Conservation (phyloP, 2,329 filamentous ascomycete genomes). For the Colletotrichum endophyticum region DNA sequence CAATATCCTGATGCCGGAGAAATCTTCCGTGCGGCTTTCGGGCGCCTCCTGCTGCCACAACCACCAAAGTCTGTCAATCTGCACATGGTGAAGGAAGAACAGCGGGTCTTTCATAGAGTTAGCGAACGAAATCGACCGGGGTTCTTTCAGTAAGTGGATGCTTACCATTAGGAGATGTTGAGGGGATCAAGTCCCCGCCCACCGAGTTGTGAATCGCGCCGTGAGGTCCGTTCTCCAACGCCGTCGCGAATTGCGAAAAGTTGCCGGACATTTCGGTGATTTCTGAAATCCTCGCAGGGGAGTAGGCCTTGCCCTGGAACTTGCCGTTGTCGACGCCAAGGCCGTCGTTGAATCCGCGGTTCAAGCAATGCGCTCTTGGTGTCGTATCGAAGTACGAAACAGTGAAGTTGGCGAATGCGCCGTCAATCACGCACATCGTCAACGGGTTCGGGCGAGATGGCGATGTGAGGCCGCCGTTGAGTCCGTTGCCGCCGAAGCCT, state of each 20-base stretch:
- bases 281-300: conserved; percentile 15
- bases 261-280: conserved; percentile 1
- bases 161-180: conserved; percentile 29
- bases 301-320: not conserved
- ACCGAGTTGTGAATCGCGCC: conserved; percentile 27
- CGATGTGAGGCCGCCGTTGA: not conserved
- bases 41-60: conserved; percentile 21
- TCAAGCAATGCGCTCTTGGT: conserved; percentile 27
- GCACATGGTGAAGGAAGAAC: conserved; percentile 25
- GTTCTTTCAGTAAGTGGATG: not conserved
- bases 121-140: not conserved
- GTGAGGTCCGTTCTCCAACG: conserved; percentile 32
- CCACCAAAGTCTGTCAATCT: conserved; percentile 25
- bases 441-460: conserved; percentile 6
- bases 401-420: conserved; percentile 27
- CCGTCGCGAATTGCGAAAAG: conserved; percentile 14
- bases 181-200: conserved; percentile 29
- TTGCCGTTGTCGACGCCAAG: not conserved
- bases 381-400: conserved; percentile 20
- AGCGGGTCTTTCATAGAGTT: conserved; percentile 15
- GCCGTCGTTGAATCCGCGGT: conserved; percentile 24
- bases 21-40: not conserved
- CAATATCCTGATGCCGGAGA: not conserved
- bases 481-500: conserved; percentile 36
- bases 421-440: conserved; percentile 18